Percentiles rank a stretch among this genome's conserved stretches.
Conservation (phyloP, 768 basidiomycete genomes). For the Termitomyces titanicus region DNA sequence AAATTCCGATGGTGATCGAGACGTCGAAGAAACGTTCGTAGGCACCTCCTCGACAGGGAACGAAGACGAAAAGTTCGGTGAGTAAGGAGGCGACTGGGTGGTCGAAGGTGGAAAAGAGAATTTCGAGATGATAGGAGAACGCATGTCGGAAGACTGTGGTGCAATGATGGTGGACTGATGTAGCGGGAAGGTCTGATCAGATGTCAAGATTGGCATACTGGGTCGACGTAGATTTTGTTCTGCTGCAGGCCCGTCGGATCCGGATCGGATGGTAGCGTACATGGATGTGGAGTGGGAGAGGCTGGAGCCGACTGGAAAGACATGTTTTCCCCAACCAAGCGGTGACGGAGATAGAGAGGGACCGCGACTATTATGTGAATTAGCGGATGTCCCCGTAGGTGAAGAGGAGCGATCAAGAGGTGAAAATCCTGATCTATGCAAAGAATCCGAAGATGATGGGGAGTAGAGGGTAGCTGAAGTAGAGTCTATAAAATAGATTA, state of each 20-base stretch:
- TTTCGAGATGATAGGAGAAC: not conserved
- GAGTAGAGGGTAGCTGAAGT: conserved; percentile 23
- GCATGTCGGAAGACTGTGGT: conserved; percentile 3
- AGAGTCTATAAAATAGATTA: conserved; percentile 4
- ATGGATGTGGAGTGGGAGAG: conserved; percentile 26
- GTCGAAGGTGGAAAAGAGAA: conserved; percentile 5
- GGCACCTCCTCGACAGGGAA: not conserved
- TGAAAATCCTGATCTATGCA: conserved; percentile 22
- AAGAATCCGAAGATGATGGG: conserved; percentile 30
- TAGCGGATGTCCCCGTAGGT: conserved; percentile 16
- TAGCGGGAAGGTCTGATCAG: conserved; percentile 10
- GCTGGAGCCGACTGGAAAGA: conserved; percentile 3
- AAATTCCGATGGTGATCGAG: not conserved
- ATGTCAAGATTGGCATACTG: conserved; percentile 22
- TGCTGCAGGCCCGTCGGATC: not conserved
- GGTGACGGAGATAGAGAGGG: conserved; percentile 13
- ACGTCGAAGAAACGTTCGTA: not conserved
- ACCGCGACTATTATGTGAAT: conserved; percentile 16
- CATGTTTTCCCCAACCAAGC: conserved; percentile 5
- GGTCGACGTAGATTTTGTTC: conserved; percentile 19
- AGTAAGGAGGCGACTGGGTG: conserved; percentile 8
- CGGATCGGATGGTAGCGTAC: conserved; percentile 15
- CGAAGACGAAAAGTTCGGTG: not conserved
- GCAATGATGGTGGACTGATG: not conserved
- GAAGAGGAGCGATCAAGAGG: conserved; percentile 21